Evolutionary conservation across 495 filamentous ascomycete species (phyloP).

Genomic region (Penicillium tannophilum): DNA sequence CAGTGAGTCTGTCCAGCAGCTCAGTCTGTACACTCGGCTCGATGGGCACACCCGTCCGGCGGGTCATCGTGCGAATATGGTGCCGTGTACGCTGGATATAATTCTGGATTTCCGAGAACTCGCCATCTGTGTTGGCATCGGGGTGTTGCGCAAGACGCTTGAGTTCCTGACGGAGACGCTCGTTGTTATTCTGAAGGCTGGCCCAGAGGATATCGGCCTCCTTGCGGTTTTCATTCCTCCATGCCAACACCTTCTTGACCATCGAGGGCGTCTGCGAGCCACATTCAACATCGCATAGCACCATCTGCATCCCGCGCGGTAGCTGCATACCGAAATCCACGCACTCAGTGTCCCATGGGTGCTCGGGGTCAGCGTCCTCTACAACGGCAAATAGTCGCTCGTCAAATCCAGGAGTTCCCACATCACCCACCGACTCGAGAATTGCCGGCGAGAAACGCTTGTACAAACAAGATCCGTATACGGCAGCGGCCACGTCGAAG

Average conservation of each 20-base stretch:
- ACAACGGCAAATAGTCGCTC: slow-evolving; percentile 64
- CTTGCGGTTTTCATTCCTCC: slow-evolving; percentile 69
- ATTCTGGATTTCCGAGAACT: slow-evolving; percentile 39
- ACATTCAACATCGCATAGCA: slow-evolving; percentile 96
- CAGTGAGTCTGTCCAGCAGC: slow-evolving; percentile 73
- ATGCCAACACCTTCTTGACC: slow-evolving; percentile 87
- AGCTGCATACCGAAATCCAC: slow-evolving; percentile 63
- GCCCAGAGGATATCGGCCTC: slow-evolving; percentile 72
- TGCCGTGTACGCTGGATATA: slow-evolving; percentile 55
- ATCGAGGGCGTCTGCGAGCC: slow-evolving; percentile 92
- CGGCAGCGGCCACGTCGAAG: slow-evolving; percentile 93
- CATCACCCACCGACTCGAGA: slow-evolving; percentile 64
- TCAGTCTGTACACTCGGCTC: slow-evolving; percentile 85
- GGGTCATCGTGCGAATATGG: slow-evolving; percentile 75
- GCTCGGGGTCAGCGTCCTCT: slow-evolving; percentile 51
- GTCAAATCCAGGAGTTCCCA: slow-evolving; percentile 65
- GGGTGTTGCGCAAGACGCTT: slow-evolving; percentile 40
- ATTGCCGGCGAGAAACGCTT: slow-evolving; percentile 83
- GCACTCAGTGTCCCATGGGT: slow-evolving; percentile 78
- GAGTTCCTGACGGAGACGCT: slow-evolving; percentile 66
- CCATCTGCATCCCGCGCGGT: slow-evolving; percentile 67
- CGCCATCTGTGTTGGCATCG: slow-evolving; percentile 28
- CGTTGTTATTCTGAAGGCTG: slow-evolving; percentile 72
- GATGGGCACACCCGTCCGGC: slow-evolving; percentile 75
- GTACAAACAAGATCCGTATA: slow-evolving; percentile 89